Conservation (phyloP, 139 green algal genomes). For the Closterium sp. region DNA sequence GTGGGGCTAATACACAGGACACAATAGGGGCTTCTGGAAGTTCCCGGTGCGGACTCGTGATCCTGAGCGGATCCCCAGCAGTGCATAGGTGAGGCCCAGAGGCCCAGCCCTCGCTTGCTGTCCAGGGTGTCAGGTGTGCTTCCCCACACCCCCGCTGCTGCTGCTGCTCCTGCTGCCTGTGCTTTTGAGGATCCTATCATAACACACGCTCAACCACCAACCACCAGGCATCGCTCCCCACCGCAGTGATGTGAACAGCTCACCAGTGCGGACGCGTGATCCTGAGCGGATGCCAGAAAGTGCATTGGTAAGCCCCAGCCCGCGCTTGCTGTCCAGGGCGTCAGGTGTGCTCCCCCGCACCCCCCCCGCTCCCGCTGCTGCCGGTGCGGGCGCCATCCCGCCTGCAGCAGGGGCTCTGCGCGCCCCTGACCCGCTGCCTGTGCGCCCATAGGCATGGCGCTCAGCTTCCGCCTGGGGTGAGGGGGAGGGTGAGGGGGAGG, state of each 20-base stretch:
- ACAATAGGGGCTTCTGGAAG: no score
- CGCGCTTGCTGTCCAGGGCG: background rate
- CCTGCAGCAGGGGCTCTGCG: background rate
- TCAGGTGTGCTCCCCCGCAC: background rate
- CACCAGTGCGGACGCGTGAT: background rate
- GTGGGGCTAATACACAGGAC: background rate
- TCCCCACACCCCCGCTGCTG: no score
- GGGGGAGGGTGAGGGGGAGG: no score
- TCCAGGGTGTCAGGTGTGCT: no score
- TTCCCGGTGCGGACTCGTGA: no score
- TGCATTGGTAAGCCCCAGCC: background rate
- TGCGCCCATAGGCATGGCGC: background rate
- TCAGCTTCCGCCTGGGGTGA: background rate
- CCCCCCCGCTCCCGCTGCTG: background rate
- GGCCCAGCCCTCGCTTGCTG: no score
- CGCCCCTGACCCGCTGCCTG: background rate
- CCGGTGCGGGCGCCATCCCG: background rate
- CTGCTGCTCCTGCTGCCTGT: no score
- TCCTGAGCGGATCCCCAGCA: no score
- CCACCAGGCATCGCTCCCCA: background rate
- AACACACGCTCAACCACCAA: no score
- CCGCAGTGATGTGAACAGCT: background rate
- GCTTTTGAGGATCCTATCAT: no score
- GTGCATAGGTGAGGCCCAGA: no score
- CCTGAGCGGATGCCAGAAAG: background rate